Base-by-base conservation (phyloP, 2,329 filamentous ascomycete species). In the Aureobasidium sp. region DNA sequence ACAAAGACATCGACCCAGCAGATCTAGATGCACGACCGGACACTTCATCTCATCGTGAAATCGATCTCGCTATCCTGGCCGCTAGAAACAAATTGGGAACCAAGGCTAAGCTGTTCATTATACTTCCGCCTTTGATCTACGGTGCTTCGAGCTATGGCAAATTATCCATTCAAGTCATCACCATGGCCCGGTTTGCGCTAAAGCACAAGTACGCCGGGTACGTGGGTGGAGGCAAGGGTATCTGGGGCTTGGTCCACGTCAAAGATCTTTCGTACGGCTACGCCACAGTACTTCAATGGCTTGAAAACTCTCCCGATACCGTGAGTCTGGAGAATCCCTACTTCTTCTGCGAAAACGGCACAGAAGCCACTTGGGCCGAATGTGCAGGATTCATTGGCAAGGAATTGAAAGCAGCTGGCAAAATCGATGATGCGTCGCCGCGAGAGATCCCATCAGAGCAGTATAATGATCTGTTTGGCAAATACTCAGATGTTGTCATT, bases 61-160 rank as follows among this genome's bases (percentile, higher is more conserved):
- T 81, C 63, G 79, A 82, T 65, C 72, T 80, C 1, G 68, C 73
- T 15, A 80, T 81, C 65, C 46, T 79, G 15, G 67, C 68, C 23
- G 72, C 70, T 5, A 67, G 71, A 34, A 69, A 74, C 62, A 68
- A 74, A 50, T 65, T 80, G 1, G 72, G 72, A 4, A 68, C 68
- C 13, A 72, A 73, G 58, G 77, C 77, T 17, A 79, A 79, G 64
- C 66, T 81, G 7, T 75, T 75, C 37, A 78, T 82, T 66, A 75
- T 81, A 70, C 75, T 80, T 12, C 79, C 77, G 0, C 78, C 79
- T 0, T 63, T 76, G 27, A 78, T 82, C 64, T 80, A 80, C 65
- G 79, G 79, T n/a, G 67, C 69, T 73, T 64, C 69, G 0, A 65
- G 64, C 12, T 72, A 79, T 65, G 67, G 68, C 4, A 73, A 79